Evolutionary conservation across 257 asterid species (phyloP).

Genomic region (Solanum gandarillasii): DNA sequence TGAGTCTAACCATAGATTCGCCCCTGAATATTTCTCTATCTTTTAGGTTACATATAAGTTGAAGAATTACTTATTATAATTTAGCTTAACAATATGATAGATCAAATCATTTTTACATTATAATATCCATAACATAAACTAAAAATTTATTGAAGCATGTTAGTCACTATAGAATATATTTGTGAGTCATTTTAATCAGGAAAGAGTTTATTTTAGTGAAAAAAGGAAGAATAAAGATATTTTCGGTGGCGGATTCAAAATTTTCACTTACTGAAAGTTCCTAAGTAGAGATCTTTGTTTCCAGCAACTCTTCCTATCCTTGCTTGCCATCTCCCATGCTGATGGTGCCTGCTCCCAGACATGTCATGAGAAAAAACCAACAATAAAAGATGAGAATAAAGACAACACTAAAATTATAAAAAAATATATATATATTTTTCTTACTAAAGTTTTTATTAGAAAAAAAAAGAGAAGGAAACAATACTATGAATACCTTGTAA

Average conservation of each 20-base stretch:
- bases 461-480: background rate
- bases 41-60: too few relatives aligned
- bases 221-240: too few relatives aligned
- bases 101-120: background rate
- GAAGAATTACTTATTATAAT: background rate
- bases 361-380: conserved; percentile 1
- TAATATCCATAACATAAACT: background rate
- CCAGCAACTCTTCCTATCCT: conserved; percentile 94
- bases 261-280: conserved; percentile 63
- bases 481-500: conserved; percentile 45
- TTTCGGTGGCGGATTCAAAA: background rate
- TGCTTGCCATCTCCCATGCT: conserved; percentile 97
- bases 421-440: too few relatives aligned
- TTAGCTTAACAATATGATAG: background rate
- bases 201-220: background rate
- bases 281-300: conserved; percentile 86
- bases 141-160: background rate
- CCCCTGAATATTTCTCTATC: background rate
- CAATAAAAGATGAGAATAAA: background rate
- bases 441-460: background rate
- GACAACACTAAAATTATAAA: background rate
- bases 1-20: background rate
- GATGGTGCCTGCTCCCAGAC: conserved; percentile 64
- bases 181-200: background rate
- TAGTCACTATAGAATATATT: background rate